Evolutionary conservation across 2,329 filamentous ascomycete genomes (phyloP).

Genomic region (Ceratocystis huliohia): DNA sequence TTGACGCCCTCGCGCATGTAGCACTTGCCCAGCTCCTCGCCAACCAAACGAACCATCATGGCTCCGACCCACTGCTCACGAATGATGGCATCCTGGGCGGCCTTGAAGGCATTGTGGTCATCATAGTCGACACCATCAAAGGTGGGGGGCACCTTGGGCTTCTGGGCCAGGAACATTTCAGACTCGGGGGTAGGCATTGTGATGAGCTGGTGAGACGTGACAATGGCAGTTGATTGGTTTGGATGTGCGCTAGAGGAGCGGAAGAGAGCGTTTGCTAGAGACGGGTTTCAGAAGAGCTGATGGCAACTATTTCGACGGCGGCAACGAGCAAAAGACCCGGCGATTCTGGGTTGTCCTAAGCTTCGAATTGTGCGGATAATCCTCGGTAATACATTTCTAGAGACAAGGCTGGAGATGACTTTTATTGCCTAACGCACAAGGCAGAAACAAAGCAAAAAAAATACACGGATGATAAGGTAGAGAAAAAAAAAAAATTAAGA

Average conservation of each 20-base stretch:
- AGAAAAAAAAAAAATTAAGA: neutral
- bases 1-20: constrained; percentile 76
- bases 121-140: constrained; percentile 83
- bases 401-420: neutral
- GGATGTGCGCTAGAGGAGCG: neutral
- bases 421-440: neutral
- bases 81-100: constrained; percentile 68
- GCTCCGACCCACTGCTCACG: constrained; percentile 79
- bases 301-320: neutral
- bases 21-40: constrained; percentile 75
- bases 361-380: neutral
- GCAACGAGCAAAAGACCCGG: neutral
- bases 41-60: constrained; percentile 76
- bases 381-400: neutral
- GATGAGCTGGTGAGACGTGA: neutral
- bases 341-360: neutral
- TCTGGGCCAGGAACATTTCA: constrained; percentile 66
- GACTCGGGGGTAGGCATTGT: constrained; percentile 76
- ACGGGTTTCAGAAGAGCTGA: neutral
- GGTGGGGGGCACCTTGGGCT: constrained; percentile 67
- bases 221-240: neutral
- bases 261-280: neutral
- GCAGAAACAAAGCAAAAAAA: neutral
- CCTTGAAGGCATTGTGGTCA: constrained; percentile 67
- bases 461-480: neutral